Conservation (phyloP, 768 basidiomycete genomes). For the Clavaria fumosa region DNA sequence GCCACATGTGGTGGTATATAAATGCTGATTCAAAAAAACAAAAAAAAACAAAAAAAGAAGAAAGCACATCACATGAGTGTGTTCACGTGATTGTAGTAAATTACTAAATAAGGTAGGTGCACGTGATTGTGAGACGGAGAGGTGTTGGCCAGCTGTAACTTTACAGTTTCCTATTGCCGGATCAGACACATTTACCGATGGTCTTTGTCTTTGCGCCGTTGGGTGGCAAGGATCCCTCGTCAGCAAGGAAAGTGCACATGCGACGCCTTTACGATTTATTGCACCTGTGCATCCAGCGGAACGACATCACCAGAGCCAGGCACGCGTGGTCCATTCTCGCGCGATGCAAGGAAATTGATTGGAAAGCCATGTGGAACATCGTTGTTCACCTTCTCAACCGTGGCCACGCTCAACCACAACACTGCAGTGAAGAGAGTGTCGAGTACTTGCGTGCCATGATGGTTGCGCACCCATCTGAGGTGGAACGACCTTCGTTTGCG, state of each 20-base stretch:
- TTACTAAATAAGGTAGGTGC: too few relatives aligned
- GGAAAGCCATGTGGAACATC: constrained; percentile 57
- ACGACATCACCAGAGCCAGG: constrained; percentile 46
- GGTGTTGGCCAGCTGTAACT: too few relatives aligned
- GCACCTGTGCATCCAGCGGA: constrained; percentile 51
- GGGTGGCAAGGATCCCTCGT: constrained; percentile 31
- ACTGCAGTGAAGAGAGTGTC: constrained; percentile 23
- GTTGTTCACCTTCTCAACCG: constrained; percentile 41
- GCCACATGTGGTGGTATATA: too few relatives aligned
- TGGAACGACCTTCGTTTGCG: constrained; percentile 21
- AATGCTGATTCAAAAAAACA: too few relatives aligned
- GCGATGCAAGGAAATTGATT: constrained; percentile 64
- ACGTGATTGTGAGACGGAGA: too few relatives aligned
- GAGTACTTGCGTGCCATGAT: constrained; percentile 59
- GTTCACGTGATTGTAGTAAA: too few relatives aligned
- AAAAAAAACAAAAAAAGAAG: too few relatives aligned
- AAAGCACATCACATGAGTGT: too few relatives aligned
- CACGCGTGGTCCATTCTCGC: constrained; percentile 62
- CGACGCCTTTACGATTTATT: constrained; percentile 62
- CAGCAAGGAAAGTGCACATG: constrained; percentile 55
- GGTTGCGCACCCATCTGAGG: constrained; percentile 52
- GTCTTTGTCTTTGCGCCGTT: constrained; percentile 48
- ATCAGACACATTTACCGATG: background rate
- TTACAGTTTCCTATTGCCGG: constrained; percentile 1
- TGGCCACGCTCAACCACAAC: constrained; percentile 15